phyloP scores from a whole-genome alignment of 495 filamentous ascomycete genomes.

The Sabuloglossum arenarium region DNA sequence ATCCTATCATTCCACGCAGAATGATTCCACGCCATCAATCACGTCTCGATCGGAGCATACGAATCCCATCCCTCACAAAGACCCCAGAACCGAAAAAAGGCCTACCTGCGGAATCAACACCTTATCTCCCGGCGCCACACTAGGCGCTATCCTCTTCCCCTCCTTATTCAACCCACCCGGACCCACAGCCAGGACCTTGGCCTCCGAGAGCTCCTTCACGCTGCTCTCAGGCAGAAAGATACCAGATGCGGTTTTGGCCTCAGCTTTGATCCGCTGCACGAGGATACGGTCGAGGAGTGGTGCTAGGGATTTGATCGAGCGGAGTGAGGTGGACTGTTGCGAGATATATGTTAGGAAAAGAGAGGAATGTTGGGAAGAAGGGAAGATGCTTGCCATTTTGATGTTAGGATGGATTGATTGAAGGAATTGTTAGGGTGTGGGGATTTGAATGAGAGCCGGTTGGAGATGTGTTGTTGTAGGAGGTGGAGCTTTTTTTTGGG shows the following conservation, averaged over 20 bases:
- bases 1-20: constrained; percentile 14
- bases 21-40: too few species aligned
- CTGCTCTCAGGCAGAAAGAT: constrained; percentile 95
- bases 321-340: constrained; percentile 35
- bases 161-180: constrained; percentile 73
- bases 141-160: constrained; percentile 63
- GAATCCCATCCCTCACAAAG: neutral
- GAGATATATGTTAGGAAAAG: neutral
- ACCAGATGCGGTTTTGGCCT: constrained; percentile 83
- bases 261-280: constrained; percentile 93
- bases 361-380: neutral
- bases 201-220: constrained; percentile 97
- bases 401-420: neutral
- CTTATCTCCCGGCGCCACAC: constrained; percentile 66
- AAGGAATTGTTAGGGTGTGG: neutral
- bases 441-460: too few species aligned
- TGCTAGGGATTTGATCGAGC: constrained; percentile 84
- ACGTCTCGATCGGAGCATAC: neutral
- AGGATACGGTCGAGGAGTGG: constrained; percentile 97
- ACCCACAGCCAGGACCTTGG: constrained; percentile 83
- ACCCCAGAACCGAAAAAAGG: neutral
- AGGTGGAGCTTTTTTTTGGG: neutral
- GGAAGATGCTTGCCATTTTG: neutral
- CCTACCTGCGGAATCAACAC: constrained; percentile 93
- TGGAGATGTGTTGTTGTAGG: neutral